Conservation (phyloP, 1,284 basidiomycete species). For the Thelephora terrestris region DNA sequence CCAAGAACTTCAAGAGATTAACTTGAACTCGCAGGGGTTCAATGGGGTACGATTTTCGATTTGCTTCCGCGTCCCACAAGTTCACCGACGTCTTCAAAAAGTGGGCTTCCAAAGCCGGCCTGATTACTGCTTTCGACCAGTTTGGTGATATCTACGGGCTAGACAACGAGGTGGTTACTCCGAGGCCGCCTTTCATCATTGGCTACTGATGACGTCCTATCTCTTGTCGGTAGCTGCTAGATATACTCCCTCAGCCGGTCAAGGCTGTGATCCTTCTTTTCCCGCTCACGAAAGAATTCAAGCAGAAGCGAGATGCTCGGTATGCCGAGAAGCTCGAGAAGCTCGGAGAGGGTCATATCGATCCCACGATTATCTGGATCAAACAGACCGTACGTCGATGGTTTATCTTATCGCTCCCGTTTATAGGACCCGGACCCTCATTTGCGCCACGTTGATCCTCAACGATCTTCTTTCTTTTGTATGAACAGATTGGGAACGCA, state of each 20-base stretch:
- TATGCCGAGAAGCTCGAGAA: conserved; percentile 26
- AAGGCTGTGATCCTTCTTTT: conserved; percentile 80
- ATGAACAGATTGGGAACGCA: conserved; percentile 69
- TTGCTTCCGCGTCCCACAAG: neutral
- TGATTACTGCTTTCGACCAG: conserved; percentile 43
- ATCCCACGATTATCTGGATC: conserved; percentile 61
- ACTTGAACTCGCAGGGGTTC: conserved; percentile 10
- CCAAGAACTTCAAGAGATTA: neutral
- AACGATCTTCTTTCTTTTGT: neutral
- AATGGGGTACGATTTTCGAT: conserved; percentile 5
- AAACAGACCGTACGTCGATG: conserved; percentile 57
- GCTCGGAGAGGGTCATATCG: conserved; percentile 39
- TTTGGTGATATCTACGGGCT: conserved; percentile 81
- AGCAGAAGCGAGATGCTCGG: conserved; percentile 41
- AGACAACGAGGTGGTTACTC: conserved; percentile 49
- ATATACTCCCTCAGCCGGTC: conserved; percentile 58
- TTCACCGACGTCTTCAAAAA: conserved; percentile 20
- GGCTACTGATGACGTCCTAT: neutral
- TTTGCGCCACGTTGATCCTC: neutral
- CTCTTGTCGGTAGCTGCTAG: conserved; percentile 43
- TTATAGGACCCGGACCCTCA: neutral
- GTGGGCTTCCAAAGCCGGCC: conserved; percentile 74
- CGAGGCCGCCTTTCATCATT: neutral
- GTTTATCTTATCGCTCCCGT: conserved; percentile 3
- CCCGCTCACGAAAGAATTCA: conserved; percentile 49